Evolutionary conservation across 2,329 filamentous ascomycete genomes (phyloP).

Genomic region (Pseudogymnoascus sp.): DNA sequence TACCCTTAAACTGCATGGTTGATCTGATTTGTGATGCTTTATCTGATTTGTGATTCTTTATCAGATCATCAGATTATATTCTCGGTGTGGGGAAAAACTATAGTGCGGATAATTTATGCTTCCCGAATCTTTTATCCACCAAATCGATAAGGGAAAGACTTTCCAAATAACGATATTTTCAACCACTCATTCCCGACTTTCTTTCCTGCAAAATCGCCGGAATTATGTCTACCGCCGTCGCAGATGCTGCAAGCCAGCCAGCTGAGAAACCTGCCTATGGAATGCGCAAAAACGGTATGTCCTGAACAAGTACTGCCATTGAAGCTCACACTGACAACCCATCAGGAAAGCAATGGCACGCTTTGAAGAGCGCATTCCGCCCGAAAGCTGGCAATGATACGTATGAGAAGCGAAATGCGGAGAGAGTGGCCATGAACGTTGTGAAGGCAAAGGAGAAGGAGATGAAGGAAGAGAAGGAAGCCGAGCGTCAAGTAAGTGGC

Average conservation of each 20-base stretch:
- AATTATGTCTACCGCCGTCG: neutral
- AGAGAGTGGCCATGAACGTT: constrained; percentile 62
- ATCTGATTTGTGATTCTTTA: neutral
- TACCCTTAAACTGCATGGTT: neutral
- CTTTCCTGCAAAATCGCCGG: neutral
- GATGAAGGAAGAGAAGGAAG: constrained; percentile 91
- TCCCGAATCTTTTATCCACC: constrained; percentile 9
- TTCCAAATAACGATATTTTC: constrained; percentile 4
- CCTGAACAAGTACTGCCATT: neutral
- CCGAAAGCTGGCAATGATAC: constrained; percentile 70
- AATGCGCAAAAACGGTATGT: constrained; percentile 75
- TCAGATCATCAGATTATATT: constrained; percentile 9
- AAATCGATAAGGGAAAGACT: constrained; percentile 6
- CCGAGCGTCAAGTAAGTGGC: constrained; percentile 65
- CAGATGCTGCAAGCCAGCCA: neutral
- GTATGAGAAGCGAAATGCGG: constrained; percentile 68
- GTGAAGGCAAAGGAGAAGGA: constrained; percentile 91
- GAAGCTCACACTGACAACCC: neutral
- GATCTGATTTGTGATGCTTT: neutral
- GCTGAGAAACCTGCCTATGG: constrained; percentile 33
- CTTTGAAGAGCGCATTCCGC: constrained; percentile 75
- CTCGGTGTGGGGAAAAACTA: neutral
- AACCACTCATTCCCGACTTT: neutral
- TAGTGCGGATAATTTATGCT: constrained; percentile 9
- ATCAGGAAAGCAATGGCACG: constrained; percentile 91